Conservation (phyloP, 176 grass and related monocot genomes). For the Tillandsia leiboldiana region DNA sequence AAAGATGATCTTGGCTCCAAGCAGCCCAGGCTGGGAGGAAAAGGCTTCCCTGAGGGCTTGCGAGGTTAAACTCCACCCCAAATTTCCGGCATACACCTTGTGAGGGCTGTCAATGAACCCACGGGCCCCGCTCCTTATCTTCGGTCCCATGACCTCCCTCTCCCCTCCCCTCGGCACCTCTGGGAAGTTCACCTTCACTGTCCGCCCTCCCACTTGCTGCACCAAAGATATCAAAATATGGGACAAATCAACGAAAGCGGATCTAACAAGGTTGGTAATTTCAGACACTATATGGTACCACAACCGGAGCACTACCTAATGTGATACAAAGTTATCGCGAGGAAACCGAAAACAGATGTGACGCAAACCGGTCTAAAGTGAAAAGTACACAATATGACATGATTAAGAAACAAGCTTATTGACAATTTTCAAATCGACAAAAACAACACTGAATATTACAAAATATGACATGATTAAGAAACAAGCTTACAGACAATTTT, state of each 20-base stretch:
- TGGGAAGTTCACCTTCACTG: slow-evolving; percentile 72
- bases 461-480: background rate
- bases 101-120: slow-evolving; percentile 47
- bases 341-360: no score
- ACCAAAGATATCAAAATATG: slow-evolving; percentile 13
- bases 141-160: slow-evolving; percentile 27
- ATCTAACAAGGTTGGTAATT: no score
- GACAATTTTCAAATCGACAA: no score
- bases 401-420: background rate
- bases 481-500: background rate
- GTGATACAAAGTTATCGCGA: no score
- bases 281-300: no score
- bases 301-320: no score
- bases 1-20: slow-evolving; percentile 66
- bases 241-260: background rate
- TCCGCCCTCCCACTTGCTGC: slow-evolving; percentile 62
- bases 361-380: background rate
- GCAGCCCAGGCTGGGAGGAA: slow-evolving; percentile 36
- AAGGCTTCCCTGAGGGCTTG: slow-evolving; percentile 49
- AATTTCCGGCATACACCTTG: slow-evolving; percentile 88
- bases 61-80: slow-evolving; percentile 72
- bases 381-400: background rate
- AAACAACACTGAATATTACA: background rate
- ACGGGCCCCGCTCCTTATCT: slow-evolving; percentile 22
- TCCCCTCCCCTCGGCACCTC: slow-evolving; percentile 85